A percentile compares a stretch with the other conserved stretches of the same genome.
Conservation (phyloP, 2,329 filamentous ascomycete species). For the Blastomyces gilchristii region DNA sequence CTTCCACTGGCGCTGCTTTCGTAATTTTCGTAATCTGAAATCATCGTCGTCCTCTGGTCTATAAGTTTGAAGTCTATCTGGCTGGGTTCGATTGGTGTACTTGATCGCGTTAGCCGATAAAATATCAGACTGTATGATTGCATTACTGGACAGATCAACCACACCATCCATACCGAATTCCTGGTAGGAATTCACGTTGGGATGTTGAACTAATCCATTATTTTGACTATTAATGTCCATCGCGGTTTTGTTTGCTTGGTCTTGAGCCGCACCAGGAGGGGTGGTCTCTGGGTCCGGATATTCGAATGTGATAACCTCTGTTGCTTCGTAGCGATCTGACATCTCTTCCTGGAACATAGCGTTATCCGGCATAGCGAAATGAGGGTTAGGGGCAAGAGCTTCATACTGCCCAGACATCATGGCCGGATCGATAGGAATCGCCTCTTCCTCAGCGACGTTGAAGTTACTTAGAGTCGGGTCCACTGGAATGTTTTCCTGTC, state of each 20-base stretch:
- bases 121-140: constrained; percentile 5
- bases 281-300: constrained; percentile 21
- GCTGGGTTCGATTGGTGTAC: not conserved
- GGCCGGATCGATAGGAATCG: constrained; percentile 37
- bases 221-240: not conserved
- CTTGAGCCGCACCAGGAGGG: not conserved
- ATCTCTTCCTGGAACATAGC: constrained; percentile 22
- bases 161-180: not conserved
- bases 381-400: constrained; percentile 6
- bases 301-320: constrained; percentile 28
- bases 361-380: constrained; percentile 21
- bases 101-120: not conserved
- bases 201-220: not conserved
- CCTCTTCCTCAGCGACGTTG: constrained; percentile 15
- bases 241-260: not conserved
- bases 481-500: constrained; percentile 14
- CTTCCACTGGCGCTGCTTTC: constrained; percentile 1
- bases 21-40: constrained; percentile 3
- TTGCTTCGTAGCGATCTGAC: constrained; percentile 24
- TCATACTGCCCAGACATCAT: constrained; percentile 18
- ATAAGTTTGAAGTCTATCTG: not conserved
- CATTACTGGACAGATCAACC: not conserved
- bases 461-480: constrained; percentile 8
- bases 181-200: not conserved
- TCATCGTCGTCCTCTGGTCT: not conserved